Conservation (phyloP, 768 basidiomycete species). For the Mycena capillaripes region DNA sequence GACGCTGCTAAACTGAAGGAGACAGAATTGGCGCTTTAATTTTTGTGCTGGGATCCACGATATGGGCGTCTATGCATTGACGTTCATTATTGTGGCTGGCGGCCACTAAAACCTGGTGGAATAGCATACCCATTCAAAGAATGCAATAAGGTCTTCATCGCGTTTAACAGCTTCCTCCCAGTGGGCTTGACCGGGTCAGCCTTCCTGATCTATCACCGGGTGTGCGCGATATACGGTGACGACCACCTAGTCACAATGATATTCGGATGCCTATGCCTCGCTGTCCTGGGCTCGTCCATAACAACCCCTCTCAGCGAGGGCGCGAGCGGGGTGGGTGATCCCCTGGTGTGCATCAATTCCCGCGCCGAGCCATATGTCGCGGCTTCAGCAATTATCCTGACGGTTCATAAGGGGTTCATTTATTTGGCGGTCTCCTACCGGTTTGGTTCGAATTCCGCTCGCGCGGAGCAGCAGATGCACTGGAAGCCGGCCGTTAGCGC, state of each 20-base stretch:
- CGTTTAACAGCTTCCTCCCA: slow-evolving; percentile 39
- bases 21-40: slow-evolving; percentile 33
- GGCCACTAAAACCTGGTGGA: background rate
- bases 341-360: slow-evolving; percentile 42
- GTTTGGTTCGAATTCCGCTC: slow-evolving; percentile 33
- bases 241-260: slow-evolving; percentile 38
- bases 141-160: background rate
- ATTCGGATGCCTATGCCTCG: slow-evolving; percentile 49
- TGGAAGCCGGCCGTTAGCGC: slow-evolving; percentile 25
- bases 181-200: slow-evolving; percentile 38
- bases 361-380: slow-evolving; percentile 32
- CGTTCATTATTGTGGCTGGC: no score
- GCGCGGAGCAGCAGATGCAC: background rate
- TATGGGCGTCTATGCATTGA: slow-evolving; percentile 39
- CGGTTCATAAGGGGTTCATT: slow-evolving; percentile 45
- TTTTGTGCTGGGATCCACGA: slow-evolving; percentile 26
- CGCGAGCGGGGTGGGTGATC: slow-evolving; percentile 40
- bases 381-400: slow-evolving; percentile 36
- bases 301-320: slow-evolving; percentile 41
- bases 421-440: slow-evolving; percentile 48
- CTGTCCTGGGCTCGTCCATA: slow-evolving; percentile 43
- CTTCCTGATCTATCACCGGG: slow-evolving; percentile 47
- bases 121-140: slow-evolving; percentile 12
- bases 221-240: slow-evolving; percentile 42
- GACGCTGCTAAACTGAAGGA: background rate